These are phyloP conservation scores for Neurospora cerealis DNA, from an alignment of 495 filamentous ascomycete species.

Conservation along the genomic window DNA sequence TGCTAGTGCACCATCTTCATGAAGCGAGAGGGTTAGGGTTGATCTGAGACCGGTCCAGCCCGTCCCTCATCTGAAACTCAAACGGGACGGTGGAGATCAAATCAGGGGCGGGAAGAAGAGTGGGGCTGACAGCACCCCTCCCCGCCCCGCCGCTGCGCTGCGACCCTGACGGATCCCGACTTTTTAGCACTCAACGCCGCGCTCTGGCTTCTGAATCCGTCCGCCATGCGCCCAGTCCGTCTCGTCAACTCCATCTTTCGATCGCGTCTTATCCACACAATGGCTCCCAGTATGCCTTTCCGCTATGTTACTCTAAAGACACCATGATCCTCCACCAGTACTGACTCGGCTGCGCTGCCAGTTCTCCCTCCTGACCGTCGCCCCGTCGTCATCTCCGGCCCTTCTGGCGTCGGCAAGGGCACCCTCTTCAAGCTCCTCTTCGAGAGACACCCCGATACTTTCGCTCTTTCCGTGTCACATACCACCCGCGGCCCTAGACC, in stretches of 20 bases:
- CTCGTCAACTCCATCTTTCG: conserved; percentile 3
- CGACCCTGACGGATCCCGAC: background rate
- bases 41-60: background rate
- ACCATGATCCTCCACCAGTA: background rate
- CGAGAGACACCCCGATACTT: conserved; percentile 55
- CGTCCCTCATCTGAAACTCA: background rate
- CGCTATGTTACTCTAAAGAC: background rate
- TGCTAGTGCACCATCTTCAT: background rate
- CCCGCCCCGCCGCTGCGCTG: background rate
- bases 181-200: background rate
- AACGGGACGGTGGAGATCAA: background rate
- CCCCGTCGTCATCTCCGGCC: conserved; percentile 81
- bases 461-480: conserved; percentile 78
- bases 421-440: conserved; percentile 71
- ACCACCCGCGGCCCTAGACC: conserved; percentile 71
- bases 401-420: conserved; percentile 78
- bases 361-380: conserved; percentile 32
- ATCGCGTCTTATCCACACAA: conserved; percentile 19
- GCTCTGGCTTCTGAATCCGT: background rate
- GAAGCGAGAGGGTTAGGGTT: background rate
- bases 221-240: background rate
- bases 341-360: conserved; percentile 12
- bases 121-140: background rate
- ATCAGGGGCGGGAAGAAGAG: background rate
- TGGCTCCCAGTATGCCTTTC: conserved; percentile 34